phyloP scores from a whole-genome alignment of 306 rosid genomes.

The Begonia loranthoides region DNA sequence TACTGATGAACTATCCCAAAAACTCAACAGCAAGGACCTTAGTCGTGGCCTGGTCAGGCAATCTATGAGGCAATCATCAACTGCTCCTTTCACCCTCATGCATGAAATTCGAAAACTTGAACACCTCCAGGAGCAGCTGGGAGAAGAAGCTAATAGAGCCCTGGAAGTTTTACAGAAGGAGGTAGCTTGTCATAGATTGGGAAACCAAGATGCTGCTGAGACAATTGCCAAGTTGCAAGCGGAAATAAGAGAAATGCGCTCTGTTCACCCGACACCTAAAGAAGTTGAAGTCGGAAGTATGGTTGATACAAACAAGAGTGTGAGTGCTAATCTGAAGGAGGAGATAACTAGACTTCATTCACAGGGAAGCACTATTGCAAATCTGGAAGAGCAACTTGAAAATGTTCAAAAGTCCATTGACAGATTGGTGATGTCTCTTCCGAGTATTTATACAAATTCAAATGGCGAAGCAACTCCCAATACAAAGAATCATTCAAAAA shows the following conservation, averaged over 20 bases:
- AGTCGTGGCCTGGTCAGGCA: conserved; percentile 54
- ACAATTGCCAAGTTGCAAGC: conserved; percentile 93
- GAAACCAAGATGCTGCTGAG: conserved; percentile 99
- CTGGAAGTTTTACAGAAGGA: conserved; percentile 93
- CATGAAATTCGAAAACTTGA: conserved; percentile 99
- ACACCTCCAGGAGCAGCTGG: conserved; percentile 97
- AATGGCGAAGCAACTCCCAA: conserved; percentile 49
- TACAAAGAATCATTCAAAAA: conserved; percentile 53
- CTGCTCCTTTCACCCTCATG: conserved; percentile 96
- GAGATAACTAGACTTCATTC: conserved; percentile 97
- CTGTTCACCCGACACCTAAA: conserved; percentile 45
- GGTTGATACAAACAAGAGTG: conserved; percentile 66
- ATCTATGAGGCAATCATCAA: conserved; percentile 83
- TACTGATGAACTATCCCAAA: conserved; percentile 45
- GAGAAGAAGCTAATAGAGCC: conserved; percentile 96
- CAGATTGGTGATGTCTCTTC: conserved; percentile 96
- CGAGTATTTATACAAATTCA: conserved; percentile 47
- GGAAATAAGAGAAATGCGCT: conserved; percentile 85
- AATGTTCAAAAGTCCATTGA: conserved; percentile 97
- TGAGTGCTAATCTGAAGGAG: conserved; percentile 92
- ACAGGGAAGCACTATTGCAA: conserved; percentile 92
- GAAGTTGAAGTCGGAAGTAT: conserved; percentile 64
- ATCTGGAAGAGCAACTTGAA: conserved; percentile 97
- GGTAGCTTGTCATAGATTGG: conserved; percentile 96
- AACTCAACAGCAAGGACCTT: conserved; percentile 30